These are phyloP conservation scores for Boletus subluridellus DNA, from an alignment of 1,284 basidiomycete species.

Conservation along the genomic window DNA sequence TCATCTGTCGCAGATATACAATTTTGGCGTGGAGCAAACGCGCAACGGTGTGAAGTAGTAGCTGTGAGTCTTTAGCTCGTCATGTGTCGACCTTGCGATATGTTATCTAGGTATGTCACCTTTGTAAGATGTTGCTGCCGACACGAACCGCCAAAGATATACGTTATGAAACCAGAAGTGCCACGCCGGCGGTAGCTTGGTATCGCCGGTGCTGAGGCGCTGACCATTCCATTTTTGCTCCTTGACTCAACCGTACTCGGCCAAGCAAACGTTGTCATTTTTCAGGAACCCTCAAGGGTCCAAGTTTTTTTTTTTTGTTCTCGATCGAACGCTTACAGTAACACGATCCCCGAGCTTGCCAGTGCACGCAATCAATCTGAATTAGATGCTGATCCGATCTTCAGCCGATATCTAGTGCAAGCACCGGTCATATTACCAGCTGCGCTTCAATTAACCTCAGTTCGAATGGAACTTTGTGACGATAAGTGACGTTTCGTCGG, in stretches of 20 bases:
- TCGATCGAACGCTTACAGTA: background rate
- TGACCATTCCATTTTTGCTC: background rate
- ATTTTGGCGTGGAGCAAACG: background rate
- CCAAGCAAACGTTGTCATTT: background rate
- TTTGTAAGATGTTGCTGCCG: background rate
- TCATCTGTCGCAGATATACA: slow-evolving; percentile 3
- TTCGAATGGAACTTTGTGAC: background rate
- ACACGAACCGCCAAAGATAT: background rate
- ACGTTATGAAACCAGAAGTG: background rate
- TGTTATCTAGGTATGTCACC: background rate
- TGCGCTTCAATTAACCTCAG: background rate
- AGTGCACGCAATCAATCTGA: background rate
- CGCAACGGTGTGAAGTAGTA: background rate
- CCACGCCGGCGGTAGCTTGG: background rate
- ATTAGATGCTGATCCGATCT: background rate
- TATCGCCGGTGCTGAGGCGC: background rate
- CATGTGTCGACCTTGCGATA: background rate
- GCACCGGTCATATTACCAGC: background rate
- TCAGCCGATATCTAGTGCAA: background rate
- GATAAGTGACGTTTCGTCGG: background rate
- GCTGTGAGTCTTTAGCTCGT: background rate
- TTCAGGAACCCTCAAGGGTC: background rate
- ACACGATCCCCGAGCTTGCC: background rate
- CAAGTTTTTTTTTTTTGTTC: background rate
- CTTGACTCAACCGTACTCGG: background rate